phyloP scores from a whole-genome alignment of 257 asterid species.

The Striga asiatica region DNA sequence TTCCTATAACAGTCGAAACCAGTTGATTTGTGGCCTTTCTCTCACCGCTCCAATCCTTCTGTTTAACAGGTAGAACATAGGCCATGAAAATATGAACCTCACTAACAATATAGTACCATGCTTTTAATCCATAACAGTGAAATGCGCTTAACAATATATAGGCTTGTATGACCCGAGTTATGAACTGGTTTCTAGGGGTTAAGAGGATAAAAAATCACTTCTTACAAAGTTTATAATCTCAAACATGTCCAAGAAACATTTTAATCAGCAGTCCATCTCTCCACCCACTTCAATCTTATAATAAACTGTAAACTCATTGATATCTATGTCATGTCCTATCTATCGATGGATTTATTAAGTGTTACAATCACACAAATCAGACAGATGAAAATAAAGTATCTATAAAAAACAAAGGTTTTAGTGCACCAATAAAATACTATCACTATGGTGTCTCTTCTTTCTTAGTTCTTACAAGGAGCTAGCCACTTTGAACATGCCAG shows the following conservation, averaged over 20 bases:
- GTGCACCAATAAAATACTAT: not conserved
- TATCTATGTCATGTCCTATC: not conserved
- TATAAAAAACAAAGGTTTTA: not conserved
- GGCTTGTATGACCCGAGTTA: too few relatives aligned
- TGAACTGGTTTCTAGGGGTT: not conserved
- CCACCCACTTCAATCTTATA: not conserved
- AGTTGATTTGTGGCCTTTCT: too few relatives aligned
- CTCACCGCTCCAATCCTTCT: conserved; percentile 31
- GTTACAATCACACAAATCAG: not conserved
- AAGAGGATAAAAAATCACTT: not conserved
- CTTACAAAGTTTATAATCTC: not conserved
- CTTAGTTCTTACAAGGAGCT: not conserved
- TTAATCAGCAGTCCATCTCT: not conserved
- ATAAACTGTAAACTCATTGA: too few relatives aligned
- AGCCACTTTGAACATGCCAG: not conserved
- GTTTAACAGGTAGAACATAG: conserved; percentile 24
- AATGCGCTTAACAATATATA: not conserved
- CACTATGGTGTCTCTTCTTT: not conserved
- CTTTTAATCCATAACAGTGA: not conserved
- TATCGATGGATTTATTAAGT: not conserved
- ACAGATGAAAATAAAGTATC: not conserved
- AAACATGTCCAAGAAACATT: not conserved
- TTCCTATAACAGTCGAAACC: too few relatives aligned
- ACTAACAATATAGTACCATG: too few relatives aligned
- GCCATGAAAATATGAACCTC: conserved; percentile 16